Evolutionary conservation across 768 basidiomycete genomes (phyloP).

Genomic region (Mycena maculata): DNA sequence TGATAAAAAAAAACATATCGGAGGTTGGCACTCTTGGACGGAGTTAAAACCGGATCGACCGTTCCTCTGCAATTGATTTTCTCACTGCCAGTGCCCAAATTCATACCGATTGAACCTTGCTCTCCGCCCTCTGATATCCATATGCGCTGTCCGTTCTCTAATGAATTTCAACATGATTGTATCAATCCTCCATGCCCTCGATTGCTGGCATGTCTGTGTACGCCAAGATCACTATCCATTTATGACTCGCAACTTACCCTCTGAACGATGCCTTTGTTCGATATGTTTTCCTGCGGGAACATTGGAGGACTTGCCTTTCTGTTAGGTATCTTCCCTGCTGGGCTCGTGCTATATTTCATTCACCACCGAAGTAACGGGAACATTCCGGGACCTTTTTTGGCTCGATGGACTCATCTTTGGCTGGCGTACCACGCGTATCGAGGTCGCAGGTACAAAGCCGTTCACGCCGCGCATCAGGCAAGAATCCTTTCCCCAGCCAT

Average conservation of each 20-base stretch:
- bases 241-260: not conserved
- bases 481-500: not conserved
- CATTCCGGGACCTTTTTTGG: conserved; percentile 46
- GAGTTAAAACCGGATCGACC: no score
- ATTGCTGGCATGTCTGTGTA: not conserved
- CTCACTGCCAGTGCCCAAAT: no score
- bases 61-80: no score
- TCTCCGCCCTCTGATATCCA: no score
- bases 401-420: conserved; percentile 46
- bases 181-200: not conserved
- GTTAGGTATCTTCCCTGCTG: not conserved
- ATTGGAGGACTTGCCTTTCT: not conserved
- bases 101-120: no score
- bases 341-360: not conserved
- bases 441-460: conserved; percentile 44
- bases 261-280: not conserved
- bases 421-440: conserved; percentile 45
- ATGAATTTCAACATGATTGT: no score
- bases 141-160: no score
- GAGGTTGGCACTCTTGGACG: no score
- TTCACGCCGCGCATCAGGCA: conserved; percentile 44
- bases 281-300: not conserved
- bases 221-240: not conserved
- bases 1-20: no score
- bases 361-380: not conserved